These are phyloP conservation scores for Cladosporium sp. DNA, from an alignment of 2,329 filamentous ascomycete species.

Conservation along the genomic window DNA sequence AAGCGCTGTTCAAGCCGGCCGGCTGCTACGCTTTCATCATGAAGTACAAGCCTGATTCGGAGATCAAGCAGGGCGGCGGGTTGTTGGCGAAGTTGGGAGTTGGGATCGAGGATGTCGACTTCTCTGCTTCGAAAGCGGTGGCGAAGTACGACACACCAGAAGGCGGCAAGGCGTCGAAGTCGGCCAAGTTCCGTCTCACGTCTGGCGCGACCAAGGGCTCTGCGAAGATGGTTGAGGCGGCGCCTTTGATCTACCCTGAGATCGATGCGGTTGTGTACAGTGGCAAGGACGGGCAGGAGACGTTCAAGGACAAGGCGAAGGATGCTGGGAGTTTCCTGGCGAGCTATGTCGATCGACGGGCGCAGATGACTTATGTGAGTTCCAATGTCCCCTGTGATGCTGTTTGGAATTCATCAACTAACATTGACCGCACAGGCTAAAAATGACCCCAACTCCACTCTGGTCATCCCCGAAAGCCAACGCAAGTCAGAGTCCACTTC, in stretches of 20 bases:
- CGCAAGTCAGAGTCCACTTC: constrained; percentile 50
- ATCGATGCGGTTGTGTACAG: constrained; percentile 39
- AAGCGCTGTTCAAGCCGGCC: constrained; percentile 58
- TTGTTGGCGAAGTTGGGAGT: constrained; percentile 23
- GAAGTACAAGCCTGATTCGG: constrained; percentile 35
- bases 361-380: constrained; percentile 51
- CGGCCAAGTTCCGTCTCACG: constrained; percentile 41
- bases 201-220: constrained; percentile 46
- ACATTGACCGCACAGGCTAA: constrained; percentile 37
- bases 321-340: constrained; percentile 45
- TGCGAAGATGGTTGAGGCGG: constrained; percentile 48
- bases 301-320: constrained; percentile 34
- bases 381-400: too few species aligned
- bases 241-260: constrained; percentile 53
- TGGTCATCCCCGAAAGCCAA: constrained; percentile 39
- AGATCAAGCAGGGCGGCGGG: constrained; percentile 20
- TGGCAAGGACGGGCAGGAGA: constrained; percentile 27
- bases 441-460: constrained; percentile 46
- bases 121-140: constrained; percentile 40
- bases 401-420: not conserved
- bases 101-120: constrained; percentile 37
- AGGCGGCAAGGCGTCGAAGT: constrained; percentile 13
- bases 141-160: constrained; percentile 27
- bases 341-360: constrained; percentile 54
- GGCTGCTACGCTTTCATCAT: constrained; percentile 60